These are phyloP conservation scores for Dichotomocladium elegans DNA, from an alignment of 371 early-diverging fungal genomes.

Conservation along the genomic window DNA sequence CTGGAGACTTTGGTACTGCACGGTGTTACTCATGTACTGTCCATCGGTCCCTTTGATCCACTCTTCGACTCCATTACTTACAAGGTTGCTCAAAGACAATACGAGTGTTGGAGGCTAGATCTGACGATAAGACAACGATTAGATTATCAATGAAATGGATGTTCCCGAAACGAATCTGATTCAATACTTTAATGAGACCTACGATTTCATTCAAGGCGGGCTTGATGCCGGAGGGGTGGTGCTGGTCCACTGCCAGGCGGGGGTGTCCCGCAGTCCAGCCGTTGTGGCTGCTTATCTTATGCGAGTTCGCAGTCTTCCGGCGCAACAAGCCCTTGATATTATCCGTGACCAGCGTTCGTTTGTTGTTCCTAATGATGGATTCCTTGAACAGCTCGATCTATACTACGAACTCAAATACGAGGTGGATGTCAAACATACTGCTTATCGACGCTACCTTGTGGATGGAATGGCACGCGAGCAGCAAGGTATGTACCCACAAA, in stretches of 20 bases:
- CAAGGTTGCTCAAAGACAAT: constrained; percentile 26
- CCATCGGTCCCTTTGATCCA: constrained; percentile 37
- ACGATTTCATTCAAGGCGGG: constrained; percentile 54
- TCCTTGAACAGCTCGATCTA: constrained; percentile 32
- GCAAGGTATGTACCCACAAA: constrained; percentile 33
- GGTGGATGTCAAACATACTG: constrained; percentile 50
- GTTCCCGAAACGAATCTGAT: constrained; percentile 63
- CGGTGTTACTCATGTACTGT: constrained; percentile 62
- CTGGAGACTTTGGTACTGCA: constrained; percentile 27
- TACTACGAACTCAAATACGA: constrained; percentile 52
- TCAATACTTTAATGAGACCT: constrained; percentile 64
- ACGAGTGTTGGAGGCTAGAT: neutral
- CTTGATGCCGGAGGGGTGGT: constrained; percentile 48
- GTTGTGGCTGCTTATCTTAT: constrained; percentile 66
- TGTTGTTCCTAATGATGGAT: constrained; percentile 44
- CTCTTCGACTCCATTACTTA: constrained; percentile 23
- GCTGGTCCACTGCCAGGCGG: constrained; percentile 68
- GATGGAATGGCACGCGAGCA: constrained; percentile 52
- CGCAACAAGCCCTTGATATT: constrained; percentile 47
- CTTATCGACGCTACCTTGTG: constrained; percentile 72
- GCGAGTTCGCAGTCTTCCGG: constrained; percentile 42
- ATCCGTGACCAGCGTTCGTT: constrained; percentile 44
- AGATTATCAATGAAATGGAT: constrained; percentile 62
- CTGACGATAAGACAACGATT: constrained; percentile 10
- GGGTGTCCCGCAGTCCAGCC: constrained; percentile 27